Percentiles rank a stretch among this genome's conserved stretches.
Evolutionary conservation across 2,329 filamentous ascomycete genomes (phyloP).

Genomic region (Uncinocarpus reesii): DNA sequence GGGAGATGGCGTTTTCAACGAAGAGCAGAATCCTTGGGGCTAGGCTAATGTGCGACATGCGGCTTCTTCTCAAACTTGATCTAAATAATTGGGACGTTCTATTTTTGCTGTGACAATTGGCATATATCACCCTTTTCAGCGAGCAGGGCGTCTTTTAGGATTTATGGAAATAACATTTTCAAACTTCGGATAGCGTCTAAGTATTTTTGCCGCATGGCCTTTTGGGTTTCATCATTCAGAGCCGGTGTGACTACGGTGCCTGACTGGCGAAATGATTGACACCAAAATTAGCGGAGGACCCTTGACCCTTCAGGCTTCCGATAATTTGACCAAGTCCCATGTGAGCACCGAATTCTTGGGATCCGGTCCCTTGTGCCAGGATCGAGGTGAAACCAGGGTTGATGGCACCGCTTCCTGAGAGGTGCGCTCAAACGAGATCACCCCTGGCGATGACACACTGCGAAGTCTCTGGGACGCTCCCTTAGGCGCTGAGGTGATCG

Average conservation of each 20-base stretch:
- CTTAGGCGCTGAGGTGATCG: slow-evolving; percentile 1
- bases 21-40: slow-evolving; percentile 25
- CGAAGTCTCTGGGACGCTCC: slow-evolving; percentile 1
- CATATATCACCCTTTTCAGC: not conserved
- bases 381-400: slow-evolving; percentile 3
- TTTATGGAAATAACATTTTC: not conserved
- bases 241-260: too few species aligned
- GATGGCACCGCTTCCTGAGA: not conserved
- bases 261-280: not conserved
- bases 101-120: not conserved
- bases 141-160: not conserved
- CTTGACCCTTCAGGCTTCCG: not conserved
- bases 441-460: slow-evolving; percentile 9
- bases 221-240: slow-evolving; percentile 1
- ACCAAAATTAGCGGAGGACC: slow-evolving; percentile 3
- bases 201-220: not conserved
- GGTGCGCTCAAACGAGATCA: slow-evolving; percentile 1
- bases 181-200: not conserved
- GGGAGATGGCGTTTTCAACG: slow-evolving; percentile 27
- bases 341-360: not conserved
- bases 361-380: not conserved
- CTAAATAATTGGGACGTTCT: not conserved
- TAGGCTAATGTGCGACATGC: not conserved
- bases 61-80: not conserved
- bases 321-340: too few species aligned